A percentile compares a stretch with the other conserved stretches of the same genome.
Evolutionary conservation across 352 stramenopile species (phyloP).

Genomic region (Saprolegnia parasitica): DNA sequence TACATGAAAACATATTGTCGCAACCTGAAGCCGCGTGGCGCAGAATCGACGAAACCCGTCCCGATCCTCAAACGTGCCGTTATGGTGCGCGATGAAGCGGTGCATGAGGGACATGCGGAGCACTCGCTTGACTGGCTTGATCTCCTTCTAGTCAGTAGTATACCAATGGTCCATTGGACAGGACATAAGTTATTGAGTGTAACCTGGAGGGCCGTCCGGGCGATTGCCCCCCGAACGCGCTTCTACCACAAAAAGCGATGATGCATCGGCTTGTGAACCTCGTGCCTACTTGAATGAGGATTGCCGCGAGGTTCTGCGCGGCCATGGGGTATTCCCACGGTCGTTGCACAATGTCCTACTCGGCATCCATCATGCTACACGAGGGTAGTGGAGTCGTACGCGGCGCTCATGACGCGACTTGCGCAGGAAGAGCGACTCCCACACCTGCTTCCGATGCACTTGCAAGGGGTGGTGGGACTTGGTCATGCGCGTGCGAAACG

Average conservation of each 20-base stretch:
- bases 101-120: slow-evolving; percentile 53
- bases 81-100: slow-evolving; percentile 50
- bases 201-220: slow-evolving; percentile 32
- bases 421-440: slow-evolving; percentile 78
- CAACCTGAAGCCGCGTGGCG: slow-evolving; percentile 45
- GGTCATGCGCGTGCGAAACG: background rate
- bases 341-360: slow-evolving; percentile 57
- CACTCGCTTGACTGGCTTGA: slow-evolving; percentile 7
- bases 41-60: slow-evolving; percentile 54
- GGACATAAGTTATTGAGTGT: background rate
- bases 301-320: slow-evolving; percentile 66
- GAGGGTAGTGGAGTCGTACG: slow-evolving; percentile 31
- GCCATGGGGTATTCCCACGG: slow-evolving; percentile 81
- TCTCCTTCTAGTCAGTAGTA: background rate
- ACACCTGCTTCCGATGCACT: slow-evolving; percentile 24
- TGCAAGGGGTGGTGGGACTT: background rate
- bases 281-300: slow-evolving; percentile 55
- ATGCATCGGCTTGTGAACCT: background rate
- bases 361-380: background rate
- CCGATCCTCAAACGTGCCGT: slow-evolving; percentile 52
- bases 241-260: slow-evolving; percentile 36
- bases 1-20: background rate
- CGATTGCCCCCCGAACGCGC: slow-evolving; percentile 57
- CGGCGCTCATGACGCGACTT: slow-evolving; percentile 61
- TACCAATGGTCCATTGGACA: no score